Base-by-base conservation (phyloP, 148 eudicot species). In the Fagopyrum esculentum region DNA sequence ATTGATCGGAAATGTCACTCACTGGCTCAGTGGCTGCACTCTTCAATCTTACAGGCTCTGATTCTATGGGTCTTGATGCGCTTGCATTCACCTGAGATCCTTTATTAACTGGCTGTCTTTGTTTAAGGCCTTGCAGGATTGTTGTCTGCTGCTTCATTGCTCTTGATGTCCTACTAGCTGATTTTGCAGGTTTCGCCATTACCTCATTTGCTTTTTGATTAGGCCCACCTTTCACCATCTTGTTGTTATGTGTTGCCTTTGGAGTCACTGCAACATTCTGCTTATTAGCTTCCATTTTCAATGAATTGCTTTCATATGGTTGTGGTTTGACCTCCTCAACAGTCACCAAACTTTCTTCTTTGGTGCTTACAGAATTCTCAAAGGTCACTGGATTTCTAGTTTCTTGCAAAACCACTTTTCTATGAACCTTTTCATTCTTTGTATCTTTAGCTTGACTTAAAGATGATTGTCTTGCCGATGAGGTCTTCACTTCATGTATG, bases 131-230 rank as follows among this genome's bases (percentile, higher is more conserved):
- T 51, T 82, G 78, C 30, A 70, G 52, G 47, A 79, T 66, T 63
- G 76, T 43, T 75, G 69, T 78, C 69, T 81, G 84, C 71, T 82
- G 74, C 77, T 86, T 83, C 11, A 44, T n/a, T 74, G 82, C 44
- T 75, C 80, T 64, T 73, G 76, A 63, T 50, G 66, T 69, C 68
- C 69, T 80, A 56, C 61, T 78, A 35, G 71, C 66, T 35, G 74
- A 74, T 63, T 68, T 80, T 22, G 72, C 69, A 78, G 77, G 74
- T 79, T 69, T 85, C 12, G 73, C 80, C 59, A 83, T 52, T n/a
- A 78, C 86, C 77, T 79, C 88, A 47, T 88, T 84, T 72, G 75
- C 79, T 79, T 74, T 86, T 19, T 7, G 61, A 55, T 79, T 77
- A 52, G 52, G 64, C 55, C 82, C 80, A n/a, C 75, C 77, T 77